Percentiles rank a stretch among this genome's conserved stretches.
Conservation (phyloP, 305 asterid genomes). For the Euphrasia arctica region DNA sequence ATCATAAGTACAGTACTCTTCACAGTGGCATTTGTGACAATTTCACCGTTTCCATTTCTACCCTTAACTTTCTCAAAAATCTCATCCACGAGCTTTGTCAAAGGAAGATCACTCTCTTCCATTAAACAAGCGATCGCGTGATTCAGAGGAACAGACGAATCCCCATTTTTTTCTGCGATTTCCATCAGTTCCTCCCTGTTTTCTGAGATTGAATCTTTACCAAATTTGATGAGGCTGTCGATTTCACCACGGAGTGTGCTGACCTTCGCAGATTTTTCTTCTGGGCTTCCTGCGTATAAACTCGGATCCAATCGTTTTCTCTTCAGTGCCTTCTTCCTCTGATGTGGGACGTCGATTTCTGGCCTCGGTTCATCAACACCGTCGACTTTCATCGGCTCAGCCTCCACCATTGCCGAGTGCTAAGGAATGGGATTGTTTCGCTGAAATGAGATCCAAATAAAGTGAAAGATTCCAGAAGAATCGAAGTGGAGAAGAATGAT, state of each 20-base stretch:
- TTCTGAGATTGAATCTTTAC: conserved; percentile 31
- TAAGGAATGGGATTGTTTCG: not conserved
- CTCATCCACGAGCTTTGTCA: conserved; percentile 64
- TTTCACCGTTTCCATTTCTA: conserved; percentile 33
- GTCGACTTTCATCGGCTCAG: conserved; percentile 35
- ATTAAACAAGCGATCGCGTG: conserved; percentile 57
- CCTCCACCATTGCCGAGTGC: conserved; percentile 42
- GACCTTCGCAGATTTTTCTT: conserved; percentile 45
- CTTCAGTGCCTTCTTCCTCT: conserved; percentile 38
- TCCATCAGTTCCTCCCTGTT: conserved; percentile 34
- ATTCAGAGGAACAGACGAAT: conserved; percentile 32
- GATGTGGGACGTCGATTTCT: conserved; percentile 23
- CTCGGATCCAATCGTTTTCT: conserved; percentile 43
- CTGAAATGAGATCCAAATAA: not conserved
- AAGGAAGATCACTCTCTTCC: conserved; percentile 79
- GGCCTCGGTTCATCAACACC: conserved; percentile 26
- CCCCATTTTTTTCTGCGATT: conserved; percentile 28
- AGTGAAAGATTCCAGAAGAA: no score
- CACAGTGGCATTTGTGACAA: conserved; percentile 54
- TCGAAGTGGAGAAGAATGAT: no score
- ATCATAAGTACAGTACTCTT: conserved; percentile 60
- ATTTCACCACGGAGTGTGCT: conserved; percentile 40
- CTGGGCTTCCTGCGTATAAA: conserved; percentile 27
- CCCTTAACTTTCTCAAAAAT: conserved; percentile 53
- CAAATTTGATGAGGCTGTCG: conserved; percentile 41